Evolutionary conservation across 805 yeast genomes (phyloP), one percentile per base, ranked within the genome.

Genomic region (Candida nonsorbophila): DNA sequence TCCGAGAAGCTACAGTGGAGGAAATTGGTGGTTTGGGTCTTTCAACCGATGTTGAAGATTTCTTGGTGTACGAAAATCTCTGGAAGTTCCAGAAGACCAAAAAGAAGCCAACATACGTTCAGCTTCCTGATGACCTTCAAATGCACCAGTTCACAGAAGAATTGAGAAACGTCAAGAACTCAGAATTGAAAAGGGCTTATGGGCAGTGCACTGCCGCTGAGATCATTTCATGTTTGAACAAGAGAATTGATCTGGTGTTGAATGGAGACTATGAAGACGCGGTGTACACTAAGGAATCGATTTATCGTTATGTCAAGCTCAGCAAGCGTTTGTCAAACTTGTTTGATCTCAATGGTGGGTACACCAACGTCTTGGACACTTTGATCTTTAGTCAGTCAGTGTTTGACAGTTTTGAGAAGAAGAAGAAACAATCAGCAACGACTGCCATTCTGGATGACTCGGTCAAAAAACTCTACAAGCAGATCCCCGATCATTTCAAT

Each of bases 311-410:
- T 21, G 15, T 25, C 13, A 37, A 34, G 16, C 27, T 38, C 7
- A 22, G 27, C 7, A 32, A 12, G 9, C 32, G 26, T 6, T 26
- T 39, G 22, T 20, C 82, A 74, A 40, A 40, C 44, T 62, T 33
- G 57, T 77, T 19, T 48, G 50, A 54, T 11, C 41, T 72, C 19
- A 79, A 79, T 41, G 79, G 81, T 11, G 80, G 79, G 1, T 70
- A 75, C 41, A 60, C 79, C 2, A 71, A 70, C 29, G 63, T 74
- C 8, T 63, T 79, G 42, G 86, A 79, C 42, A 58, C 79, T 1
- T 45, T 79, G 23, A 44, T 74, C 13, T 68, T 72, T 28, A 73
- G 71, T 36, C 72, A 71, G 30, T 45, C 51, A 33, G 58, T 60
- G 7, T 73, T 73, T 41, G 72, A 72, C 27, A 45, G 45, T 14